Conservation (phyloP, 805 yeast species). For the Saturnispora mendoncae region DNA sequence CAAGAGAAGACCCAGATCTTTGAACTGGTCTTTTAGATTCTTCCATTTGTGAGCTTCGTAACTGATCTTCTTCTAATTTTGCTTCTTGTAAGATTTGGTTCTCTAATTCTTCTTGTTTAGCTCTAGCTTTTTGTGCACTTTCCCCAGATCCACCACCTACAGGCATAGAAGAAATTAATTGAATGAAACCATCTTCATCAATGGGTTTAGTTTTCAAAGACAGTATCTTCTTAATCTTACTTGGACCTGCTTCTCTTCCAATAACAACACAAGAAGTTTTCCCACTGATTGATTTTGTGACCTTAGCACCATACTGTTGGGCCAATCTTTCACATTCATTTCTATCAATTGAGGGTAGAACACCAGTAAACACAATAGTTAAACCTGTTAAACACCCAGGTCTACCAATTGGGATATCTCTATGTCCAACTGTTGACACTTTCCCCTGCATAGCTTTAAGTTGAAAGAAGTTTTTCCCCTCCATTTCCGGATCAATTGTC, state of each 20-base stretch:
- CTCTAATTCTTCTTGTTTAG: constrained; percentile 64
- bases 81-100: constrained; percentile 40
- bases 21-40: background rate
- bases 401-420: constrained; percentile 62
- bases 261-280: constrained; percentile 83
- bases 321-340: constrained; percentile 69
- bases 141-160: constrained; percentile 85
- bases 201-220: constrained; percentile 69
- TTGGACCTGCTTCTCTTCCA: constrained; percentile 95
- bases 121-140: constrained; percentile 63
- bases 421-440: constrained; percentile 20
- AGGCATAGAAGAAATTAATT: constrained; percentile 72
- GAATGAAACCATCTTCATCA: constrained; percentile 77
- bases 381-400: constrained; percentile 83
- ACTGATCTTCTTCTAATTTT: constrained; percentile 25
- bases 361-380: constrained; percentile 90
- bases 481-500: constrained; percentile 35
- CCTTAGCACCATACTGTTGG: constrained; percentile 83
- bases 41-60: constrained; percentile 20
- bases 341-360: constrained; percentile 70
- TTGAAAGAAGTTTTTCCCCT: constrained; percentile 45
- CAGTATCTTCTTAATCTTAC: constrained; percentile 77
- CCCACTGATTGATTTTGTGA: constrained; percentile 75
- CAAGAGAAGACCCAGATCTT: background rate
- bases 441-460: constrained; percentile 39